These are phyloP conservation scores for Citrus cavaleriei DNA, from an alignment of 345 rosid genomes.

Conservation along the genomic window DNA sequence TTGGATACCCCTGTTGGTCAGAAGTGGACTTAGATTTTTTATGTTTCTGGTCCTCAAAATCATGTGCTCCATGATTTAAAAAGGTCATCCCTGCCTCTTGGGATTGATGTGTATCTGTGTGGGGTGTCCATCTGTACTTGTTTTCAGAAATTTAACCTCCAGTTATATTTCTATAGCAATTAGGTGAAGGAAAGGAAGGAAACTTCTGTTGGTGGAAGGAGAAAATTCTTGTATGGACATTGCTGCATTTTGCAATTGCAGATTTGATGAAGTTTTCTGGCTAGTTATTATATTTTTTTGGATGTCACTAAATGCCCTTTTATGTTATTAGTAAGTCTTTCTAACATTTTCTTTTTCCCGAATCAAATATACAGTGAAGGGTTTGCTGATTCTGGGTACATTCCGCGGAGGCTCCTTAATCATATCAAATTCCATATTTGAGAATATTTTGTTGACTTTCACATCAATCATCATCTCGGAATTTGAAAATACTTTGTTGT, in stretches of 20 bases:
- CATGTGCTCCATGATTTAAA: neutral
- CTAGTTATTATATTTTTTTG: neutral
- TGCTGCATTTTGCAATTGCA: neutral
- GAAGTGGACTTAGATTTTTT: too few relatives aligned
- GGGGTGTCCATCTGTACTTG: neutral
- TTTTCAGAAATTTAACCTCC: neutral
- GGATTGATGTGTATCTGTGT: neutral
- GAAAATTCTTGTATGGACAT: neutral
- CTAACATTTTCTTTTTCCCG: constrained; percentile 9
- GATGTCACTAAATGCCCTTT: neutral
- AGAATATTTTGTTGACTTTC: constrained; percentile 53
- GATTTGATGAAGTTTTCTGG: neutral
- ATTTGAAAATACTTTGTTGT: constrained; percentile 36
- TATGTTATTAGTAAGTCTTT: neutral
- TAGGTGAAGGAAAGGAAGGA: neutral
- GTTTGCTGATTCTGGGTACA: constrained; percentile 69
- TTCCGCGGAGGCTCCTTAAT: constrained; percentile 47
- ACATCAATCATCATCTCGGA: constrained; percentile 46
- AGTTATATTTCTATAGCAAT: neutral
- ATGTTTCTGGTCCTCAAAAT: too few relatives aligned
- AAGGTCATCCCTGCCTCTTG: neutral
- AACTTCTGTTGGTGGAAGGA: neutral
- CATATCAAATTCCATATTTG: constrained; percentile 52
- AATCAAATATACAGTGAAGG: constrained; percentile 64
- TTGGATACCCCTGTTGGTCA: too few relatives aligned